Evolutionary conservation across 2,329 filamentous ascomycete species (phyloP).

Genomic region (Botrytis hyacinthi): DNA sequence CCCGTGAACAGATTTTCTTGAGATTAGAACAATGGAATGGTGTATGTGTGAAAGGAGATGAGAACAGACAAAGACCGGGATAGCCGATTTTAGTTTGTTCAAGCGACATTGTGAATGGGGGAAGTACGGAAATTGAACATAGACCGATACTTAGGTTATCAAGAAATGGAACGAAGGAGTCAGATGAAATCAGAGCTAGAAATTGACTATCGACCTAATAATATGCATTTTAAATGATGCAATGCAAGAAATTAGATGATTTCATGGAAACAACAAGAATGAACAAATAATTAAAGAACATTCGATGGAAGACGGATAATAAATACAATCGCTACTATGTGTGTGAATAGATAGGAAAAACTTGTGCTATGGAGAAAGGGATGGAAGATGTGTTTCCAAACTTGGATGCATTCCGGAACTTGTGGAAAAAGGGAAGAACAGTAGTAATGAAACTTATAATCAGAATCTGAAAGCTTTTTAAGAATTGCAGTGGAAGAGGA

Average conservation of each 20-base stretch:
- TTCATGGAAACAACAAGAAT: background rate
- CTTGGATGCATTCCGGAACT: background rate
- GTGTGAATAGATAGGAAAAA: background rate
- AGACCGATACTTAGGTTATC: background rate
- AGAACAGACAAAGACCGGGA: background rate
- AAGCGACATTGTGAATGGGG: background rate
- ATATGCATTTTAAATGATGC: background rate
- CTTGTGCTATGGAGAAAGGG: accelerated
- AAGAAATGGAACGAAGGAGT: background rate
- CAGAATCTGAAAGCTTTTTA: too few species aligned
- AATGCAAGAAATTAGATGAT: too few species aligned
- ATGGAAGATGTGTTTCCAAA: background rate
- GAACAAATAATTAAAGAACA: background rate
- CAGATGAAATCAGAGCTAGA: background rate
- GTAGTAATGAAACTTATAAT: background rate
- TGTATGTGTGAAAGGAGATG: background rate
- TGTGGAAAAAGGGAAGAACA: background rate
- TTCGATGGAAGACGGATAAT: background rate
- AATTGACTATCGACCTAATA: background rate
- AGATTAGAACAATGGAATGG: background rate
- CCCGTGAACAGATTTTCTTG: background rate
- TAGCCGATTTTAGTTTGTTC: background rate
- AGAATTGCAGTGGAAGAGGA: background rate
- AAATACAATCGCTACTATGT: background rate
- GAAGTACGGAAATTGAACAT: background rate